phyloP scores from a whole-genome alignment of 345 rosid genomes.

The Garcia nutans region DNA sequence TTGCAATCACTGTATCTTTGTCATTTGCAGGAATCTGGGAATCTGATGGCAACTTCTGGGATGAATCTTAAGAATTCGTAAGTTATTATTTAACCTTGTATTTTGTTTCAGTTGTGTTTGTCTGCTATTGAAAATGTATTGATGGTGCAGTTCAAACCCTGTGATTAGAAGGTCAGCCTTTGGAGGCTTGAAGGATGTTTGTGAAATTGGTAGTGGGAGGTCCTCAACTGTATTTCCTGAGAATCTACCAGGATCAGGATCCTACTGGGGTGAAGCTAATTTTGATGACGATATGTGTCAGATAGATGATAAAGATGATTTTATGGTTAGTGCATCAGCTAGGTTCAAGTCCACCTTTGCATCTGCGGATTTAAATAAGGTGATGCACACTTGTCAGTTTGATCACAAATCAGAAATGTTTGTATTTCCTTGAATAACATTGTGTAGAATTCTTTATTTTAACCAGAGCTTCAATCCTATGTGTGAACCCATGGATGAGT shows the following conservation, averaged over 20 bases:
- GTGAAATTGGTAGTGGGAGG: slow-evolving; percentile 26
- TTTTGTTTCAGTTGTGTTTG: slow-evolving; percentile 3
- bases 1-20: slow-evolving; percentile 16
- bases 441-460: slow-evolving; percentile 21
- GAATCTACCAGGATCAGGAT: slow-evolving; percentile 20
- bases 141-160: slow-evolving; percentile 46
- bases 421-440: neutral
- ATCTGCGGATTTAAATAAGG: slow-evolving; percentile 69
- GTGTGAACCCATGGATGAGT: slow-evolving; percentile 74
- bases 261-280: slow-evolving; percentile 23
- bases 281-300: slow-evolving; percentile 34
- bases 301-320: slow-evolving; percentile 67
- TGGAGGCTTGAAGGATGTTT: slow-evolving; percentile 55
- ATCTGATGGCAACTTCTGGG: slow-evolving; percentile 43
- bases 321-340: slow-evolving; percentile 44
- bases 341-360: slow-evolving; percentile 46
- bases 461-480: slow-evolving; percentile 84
- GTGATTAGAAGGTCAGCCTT: slow-evolving; percentile 59
- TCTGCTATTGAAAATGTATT: slow-evolving; percentile 17
- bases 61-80: slow-evolving; percentile 55
- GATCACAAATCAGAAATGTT: slow-evolving; percentile 3
- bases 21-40: slow-evolving; percentile 54
- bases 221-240: slow-evolving; percentile 38
- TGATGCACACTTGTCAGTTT: slow-evolving; percentile 28
- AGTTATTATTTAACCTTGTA: slow-evolving; percentile 25